A percentile compares a stretch with the other conserved stretches of the same genome.
Evolutionary conservation across 2,329 filamentous ascomycete genomes (phyloP).

Genomic region (Neonectria sp.): DNA sequence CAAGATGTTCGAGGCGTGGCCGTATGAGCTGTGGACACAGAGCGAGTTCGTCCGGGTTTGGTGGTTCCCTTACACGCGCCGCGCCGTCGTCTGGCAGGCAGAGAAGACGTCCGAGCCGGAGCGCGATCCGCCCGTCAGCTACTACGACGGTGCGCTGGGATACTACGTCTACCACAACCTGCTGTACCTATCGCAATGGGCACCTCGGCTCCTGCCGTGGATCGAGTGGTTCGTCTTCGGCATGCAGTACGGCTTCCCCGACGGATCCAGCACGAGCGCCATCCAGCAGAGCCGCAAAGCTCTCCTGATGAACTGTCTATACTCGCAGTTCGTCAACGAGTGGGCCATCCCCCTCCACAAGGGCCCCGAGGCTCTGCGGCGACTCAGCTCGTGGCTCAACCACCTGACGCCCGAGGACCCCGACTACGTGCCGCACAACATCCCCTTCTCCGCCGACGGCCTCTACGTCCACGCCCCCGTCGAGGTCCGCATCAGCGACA

Average conservation of each 20-base stretch:
- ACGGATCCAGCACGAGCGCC: slow-evolving; percentile 77
- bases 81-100: slow-evolving; percentile 92
- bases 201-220: slow-evolving; percentile 86
- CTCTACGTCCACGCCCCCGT: slow-evolving; percentile 92
- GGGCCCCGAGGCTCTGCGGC: slow-evolving; percentile 87
- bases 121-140: slow-evolving; percentile 74
- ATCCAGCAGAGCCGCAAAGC: slow-evolving; percentile 86
- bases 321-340: slow-evolving; percentile 98
- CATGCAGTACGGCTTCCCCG: slow-evolving; percentile 94
- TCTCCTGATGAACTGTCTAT: slow-evolving; percentile 96
- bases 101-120: slow-evolving; percentile 78
- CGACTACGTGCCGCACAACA: slow-evolving; percentile 75
- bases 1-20: slow-evolving; percentile 80
- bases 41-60: slow-evolving; percentile 94
- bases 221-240: slow-evolving; percentile 98
- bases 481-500: slow-evolving; percentile 90
- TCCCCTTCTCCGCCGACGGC: slow-evolving; percentile 85
- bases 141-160: slow-evolving; percentile 86
- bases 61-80: slow-evolving; percentile 96
- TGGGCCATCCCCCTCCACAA: slow-evolving; percentile 92
- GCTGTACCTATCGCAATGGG: slow-evolving; percentile 82
- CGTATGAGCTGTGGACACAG: slow-evolving; percentile 82
- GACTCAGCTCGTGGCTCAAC: slow-evolving; percentile 90
- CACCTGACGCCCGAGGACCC: slow-evolving; percentile 73
- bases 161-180: slow-evolving; percentile 95